Base-by-base conservation (phyloP, 768 basidiomycete genomes). In the Fibroporia radiculosa region DNA sequence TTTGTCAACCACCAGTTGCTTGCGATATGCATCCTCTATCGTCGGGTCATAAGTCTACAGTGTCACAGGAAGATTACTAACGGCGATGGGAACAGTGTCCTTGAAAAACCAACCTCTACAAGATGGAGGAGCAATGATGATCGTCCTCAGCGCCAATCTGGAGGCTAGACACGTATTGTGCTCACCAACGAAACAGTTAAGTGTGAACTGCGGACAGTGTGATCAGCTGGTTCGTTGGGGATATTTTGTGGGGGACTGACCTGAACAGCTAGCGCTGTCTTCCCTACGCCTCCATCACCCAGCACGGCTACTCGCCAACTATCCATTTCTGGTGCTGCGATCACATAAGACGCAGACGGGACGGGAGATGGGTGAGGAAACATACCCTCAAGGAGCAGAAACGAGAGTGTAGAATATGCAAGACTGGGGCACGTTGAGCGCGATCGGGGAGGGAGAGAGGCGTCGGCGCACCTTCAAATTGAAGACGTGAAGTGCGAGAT, bases 21-120 rank as follows among this genome's bases (percentile, higher is more conserved):
- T 95, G 58, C 93, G 78, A 68, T 97, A 96, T 51, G 92, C 92
- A 64, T 96, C 93, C 69, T 97, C 93, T 78, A 97, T 97, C 56
- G 93, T 97, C 46, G 93, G 93, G 70, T 97, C 93, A 66, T 97
- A 97, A 42, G 91, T 91, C 90, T 95, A 37, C 28, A 39, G 24
- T 41, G 27, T 33, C 16, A 23, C 29, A 31, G 29, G 18, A 29
- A 7, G n/a, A 19, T 18, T n/a, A 19, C 18, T 11, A 26, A 24
- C 3, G 18, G n/a, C 7, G 24, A 26, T 16, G 28, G 8, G 25
- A 58, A 49, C 48, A 43, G 41, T 36, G 45, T 23, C 43, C 39
- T 13, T 41, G 39, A 33, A 20, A 40, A 42, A 56, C 70, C 40
- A 46, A 83, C 84, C 71, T 85, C 82, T 85, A 60, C 46, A 37